Conservation (phyloP, 108 stramenopile genomes). For the Pinguiococcus pyrenoidosus region DNA sequence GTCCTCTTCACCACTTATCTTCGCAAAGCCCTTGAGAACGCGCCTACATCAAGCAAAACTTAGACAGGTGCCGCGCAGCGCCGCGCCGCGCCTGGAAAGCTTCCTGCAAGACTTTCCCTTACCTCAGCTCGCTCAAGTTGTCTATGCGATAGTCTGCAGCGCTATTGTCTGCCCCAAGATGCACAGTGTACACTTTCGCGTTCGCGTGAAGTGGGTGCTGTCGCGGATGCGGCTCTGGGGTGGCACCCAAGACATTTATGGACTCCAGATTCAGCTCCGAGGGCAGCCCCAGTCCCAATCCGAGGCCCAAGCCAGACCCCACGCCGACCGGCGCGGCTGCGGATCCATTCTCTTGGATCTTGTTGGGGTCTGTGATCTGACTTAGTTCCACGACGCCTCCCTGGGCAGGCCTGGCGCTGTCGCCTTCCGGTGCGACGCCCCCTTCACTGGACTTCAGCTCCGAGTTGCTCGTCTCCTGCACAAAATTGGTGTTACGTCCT, state of each 20-base stretch:
- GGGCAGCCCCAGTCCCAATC: constrained; percentile 5
- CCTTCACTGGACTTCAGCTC: background rate
- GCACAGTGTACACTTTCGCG: constrained; percentile 26
- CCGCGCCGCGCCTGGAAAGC: too few species aligned
- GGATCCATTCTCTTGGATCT: background rate
- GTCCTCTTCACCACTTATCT: too few species aligned
- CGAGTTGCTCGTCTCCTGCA: background rate
- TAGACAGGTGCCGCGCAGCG: too few species aligned
- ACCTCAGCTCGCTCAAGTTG: too few species aligned
- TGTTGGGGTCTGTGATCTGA: background rate
- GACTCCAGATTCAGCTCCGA: background rate
- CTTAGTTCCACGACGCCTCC: background rate
- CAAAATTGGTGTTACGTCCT: background rate
- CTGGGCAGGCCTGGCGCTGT: background rate
- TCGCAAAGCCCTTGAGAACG: too few species aligned
- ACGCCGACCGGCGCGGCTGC: background rate
- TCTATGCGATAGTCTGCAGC: constrained; percentile 2
- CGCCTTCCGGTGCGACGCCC: background rate
- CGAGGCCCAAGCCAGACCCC: background rate
- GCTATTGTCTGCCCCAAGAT: constrained; percentile 20
- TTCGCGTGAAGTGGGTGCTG: too few species aligned
- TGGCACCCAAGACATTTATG: constrained; percentile 11
- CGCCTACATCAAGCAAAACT: too few species aligned
- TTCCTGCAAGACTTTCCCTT: too few species aligned
- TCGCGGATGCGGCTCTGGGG: too few species aligned